Evolutionary conservation across 2,329 filamentous ascomycete species (phyloP).

Genomic region (Cercospora janseana): DNA sequence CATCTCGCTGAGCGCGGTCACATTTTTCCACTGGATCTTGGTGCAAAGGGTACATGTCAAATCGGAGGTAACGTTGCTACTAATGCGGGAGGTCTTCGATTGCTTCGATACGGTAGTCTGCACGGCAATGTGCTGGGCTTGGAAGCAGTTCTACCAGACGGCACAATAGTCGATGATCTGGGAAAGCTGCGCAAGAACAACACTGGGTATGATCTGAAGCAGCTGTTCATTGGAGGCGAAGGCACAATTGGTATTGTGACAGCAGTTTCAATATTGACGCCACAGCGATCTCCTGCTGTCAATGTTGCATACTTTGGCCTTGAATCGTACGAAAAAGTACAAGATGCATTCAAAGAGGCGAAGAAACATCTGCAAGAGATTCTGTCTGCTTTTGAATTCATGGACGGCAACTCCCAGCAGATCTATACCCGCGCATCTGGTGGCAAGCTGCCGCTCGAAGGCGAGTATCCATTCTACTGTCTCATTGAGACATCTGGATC

Average conservation of each 20-base stretch:
- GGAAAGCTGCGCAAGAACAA: conserved; percentile 94
- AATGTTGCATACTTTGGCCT: conserved; percentile 95
- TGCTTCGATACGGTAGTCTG: conserved; percentile 89
- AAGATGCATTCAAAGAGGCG: conserved; percentile 80
- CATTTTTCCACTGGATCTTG: conserved; percentile 95
- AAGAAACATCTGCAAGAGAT: conserved; percentile 92
- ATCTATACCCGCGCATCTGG: conserved; percentile 72
- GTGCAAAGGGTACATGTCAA: conserved; percentile 94
- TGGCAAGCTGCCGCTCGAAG: conserved; percentile 77
- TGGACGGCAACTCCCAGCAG: conserved; percentile 81
- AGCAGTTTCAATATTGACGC: conserved; percentile 82
- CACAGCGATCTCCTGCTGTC: conserved; percentile 79
- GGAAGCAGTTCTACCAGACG: conserved; percentile 90
- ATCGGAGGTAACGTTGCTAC: conserved; percentile 95
- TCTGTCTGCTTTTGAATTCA: conserved; percentile 93
- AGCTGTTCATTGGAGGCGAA: conserved; percentile 93
- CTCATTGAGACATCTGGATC: conserved; percentile 94
- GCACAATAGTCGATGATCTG: conserved; percentile 86
- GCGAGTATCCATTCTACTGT: conserved; percentile 89
- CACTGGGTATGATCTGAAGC: conserved; percentile 95
- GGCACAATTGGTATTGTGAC: conserved; percentile 95
- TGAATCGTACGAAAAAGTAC: conserved; percentile 84
- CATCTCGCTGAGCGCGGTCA: conserved; percentile 79
- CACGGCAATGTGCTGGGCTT: conserved; percentile 91
- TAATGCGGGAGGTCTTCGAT: conserved; percentile 86